Percentiles rank a stretch among this genome's conserved stretches.
Evolutionary conservation across 2,329 filamentous ascomycete species (phyloP).

Genomic region (Hypoxylon sp.): DNA sequence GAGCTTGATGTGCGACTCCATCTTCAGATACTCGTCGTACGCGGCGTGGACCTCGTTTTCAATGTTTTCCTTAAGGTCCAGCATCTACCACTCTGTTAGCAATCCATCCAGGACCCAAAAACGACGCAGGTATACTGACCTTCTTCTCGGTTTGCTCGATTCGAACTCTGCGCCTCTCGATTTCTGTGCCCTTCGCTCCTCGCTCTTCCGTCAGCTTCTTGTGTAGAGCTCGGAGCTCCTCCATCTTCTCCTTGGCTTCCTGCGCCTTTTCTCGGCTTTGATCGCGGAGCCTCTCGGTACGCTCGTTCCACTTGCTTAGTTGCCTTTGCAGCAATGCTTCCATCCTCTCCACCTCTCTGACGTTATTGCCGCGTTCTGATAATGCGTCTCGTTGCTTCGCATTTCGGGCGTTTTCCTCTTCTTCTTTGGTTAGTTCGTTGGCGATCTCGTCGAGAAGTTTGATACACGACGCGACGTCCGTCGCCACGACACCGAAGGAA

Average conservation of each 20-base stretch:
- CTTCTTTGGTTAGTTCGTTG: constrained; percentile 87
- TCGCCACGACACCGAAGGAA: constrained; percentile 84
- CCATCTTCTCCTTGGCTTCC: constrained; percentile 88
- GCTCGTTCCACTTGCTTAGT: constrained; percentile 84
- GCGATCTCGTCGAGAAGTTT: constrained; percentile 90
- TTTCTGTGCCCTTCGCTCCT: constrained; percentile 87
- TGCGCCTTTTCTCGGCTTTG: constrained; percentile 85
- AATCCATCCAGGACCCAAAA: constrained; percentile 17
- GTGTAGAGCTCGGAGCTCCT: constrained; percentile 85
- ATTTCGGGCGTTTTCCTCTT: constrained; percentile 87
- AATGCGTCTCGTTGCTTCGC: constrained; percentile 87
- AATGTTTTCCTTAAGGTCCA: constrained; percentile 96
- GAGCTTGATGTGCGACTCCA: constrained; percentile 95
- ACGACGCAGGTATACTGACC: constrained; percentile 63
- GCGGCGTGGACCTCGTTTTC: constrained; percentile 92
- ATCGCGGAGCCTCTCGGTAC: constrained; percentile 85
- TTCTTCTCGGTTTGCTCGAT: constrained; percentile 99
- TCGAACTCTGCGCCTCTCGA: constrained; percentile 89
- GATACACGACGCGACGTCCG: constrained; percentile 88
- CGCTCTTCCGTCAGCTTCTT: constrained; percentile 86
- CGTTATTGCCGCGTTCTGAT: constrained; percentile 87
- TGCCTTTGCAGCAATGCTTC: constrained; percentile 88
- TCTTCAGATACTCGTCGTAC: constrained; percentile 94
- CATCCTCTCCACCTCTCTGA: constrained; percentile 89
- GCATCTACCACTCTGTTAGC: constrained; percentile 75